Base-by-base conservation (phyloP, 108 stramenopile species). In the Aurantiochytrium sp. region DNA sequence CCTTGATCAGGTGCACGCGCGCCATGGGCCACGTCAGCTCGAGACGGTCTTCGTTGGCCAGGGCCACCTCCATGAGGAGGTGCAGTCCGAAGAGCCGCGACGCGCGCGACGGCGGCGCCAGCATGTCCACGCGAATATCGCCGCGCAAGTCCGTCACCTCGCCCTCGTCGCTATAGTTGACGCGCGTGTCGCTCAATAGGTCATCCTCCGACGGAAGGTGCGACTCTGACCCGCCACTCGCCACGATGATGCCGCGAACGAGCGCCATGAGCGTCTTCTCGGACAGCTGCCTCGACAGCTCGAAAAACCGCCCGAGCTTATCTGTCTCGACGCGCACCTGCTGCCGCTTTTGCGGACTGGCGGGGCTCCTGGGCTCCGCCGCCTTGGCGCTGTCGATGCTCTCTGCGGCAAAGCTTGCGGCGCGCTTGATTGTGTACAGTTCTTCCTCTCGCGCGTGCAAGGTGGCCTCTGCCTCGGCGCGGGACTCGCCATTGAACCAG, bases 401-500 rank as follows among this genome's bases (percentile, higher is more conserved):
- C 42, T 81, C 19, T 15, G 24, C 6, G 19, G 45, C 73, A 81
- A 81, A 81, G 27, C 42, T 12, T 27, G 30, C 73, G 10, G 73
- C 73, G 24, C 73, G 73, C 27, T 81, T 81, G 24, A 81, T 24
- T 48, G 39, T 81, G 4, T 81, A 41, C 42, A 48, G 17, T 30
- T 81, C 73, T 12, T 81, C 73, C 30, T 81, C 73, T 6, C 73
- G 45, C 39, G 39, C 39, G 32, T 41, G 39, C 42, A 81, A 24
- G 36, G 21, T 41, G 24, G 39, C 42, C 73, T 81, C 73, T 0
- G 73, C 73, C n/a, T 81, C 73, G 42, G 45, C 73, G 42, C 73
- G 73, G 12, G 73, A 81, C 73, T 81, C 73, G 4, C 73, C 73
- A 48, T 81, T 81, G 24, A 81, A 81, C 73, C 73, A 81, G 1